These are phyloP conservation scores for Benincasa hispida DNA, from an alignment of 306 rosid species.

Conservation along the genomic window DNA sequence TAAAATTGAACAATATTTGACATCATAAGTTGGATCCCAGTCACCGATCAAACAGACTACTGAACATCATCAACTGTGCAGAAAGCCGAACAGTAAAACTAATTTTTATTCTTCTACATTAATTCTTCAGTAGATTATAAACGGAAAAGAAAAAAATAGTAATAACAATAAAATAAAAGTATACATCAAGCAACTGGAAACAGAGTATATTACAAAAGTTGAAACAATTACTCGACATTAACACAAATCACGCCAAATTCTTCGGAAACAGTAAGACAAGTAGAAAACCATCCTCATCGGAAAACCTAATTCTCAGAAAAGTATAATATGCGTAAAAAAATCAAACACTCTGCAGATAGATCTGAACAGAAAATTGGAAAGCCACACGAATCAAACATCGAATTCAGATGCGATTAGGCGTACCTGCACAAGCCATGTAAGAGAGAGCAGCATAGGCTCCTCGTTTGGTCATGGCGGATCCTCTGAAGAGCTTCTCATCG, in stretches of 20 bases:
- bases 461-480: constrained; percentile 81
- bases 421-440: constrained; percentile 87
- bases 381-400: neutral
- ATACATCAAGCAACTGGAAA: neutral
- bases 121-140: neutral
- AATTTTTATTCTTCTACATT: neutral
- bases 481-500: constrained; percentile 54
- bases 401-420: neutral
- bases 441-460: constrained; percentile 83
- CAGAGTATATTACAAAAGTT: neutral
- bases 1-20: neutral
- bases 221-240: neutral
- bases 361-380: neutral
- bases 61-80: neutral
- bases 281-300: neutral
- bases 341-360: neutral
- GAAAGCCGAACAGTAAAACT: neutral
- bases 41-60: neutral
- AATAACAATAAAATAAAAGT: neutral
- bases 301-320: neutral
- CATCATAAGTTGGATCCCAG: neutral
- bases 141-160: neutral
- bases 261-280: neutral
- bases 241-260: neutral
- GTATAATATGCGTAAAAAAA: neutral